These are phyloP conservation scores for Nakazawaea ambrosiae DNA, from an alignment of 805 yeast genomes.

Conservation along the genomic window DNA sequence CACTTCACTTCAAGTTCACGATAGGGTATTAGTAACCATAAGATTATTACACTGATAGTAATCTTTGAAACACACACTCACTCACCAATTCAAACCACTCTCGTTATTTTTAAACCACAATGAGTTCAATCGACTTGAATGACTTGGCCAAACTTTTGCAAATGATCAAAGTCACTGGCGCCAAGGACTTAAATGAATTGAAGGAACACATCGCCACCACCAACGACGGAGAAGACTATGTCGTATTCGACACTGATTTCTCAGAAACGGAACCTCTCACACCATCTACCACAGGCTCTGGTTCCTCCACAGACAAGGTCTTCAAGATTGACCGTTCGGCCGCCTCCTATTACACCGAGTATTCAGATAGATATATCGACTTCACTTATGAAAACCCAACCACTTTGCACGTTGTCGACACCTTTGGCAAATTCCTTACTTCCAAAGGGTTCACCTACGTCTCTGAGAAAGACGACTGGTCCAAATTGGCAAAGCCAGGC, in stretches of 20 bases:
- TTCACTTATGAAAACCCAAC: constrained; percentile 74
- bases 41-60: too few relatives aligned
- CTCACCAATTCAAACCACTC: too few relatives aligned
- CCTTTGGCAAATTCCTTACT: constrained; percentile 40
- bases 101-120: too few relatives aligned
- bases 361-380: constrained; percentile 45
- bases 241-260: neutral
- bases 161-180: constrained; percentile 4
- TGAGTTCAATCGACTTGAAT: neutral
- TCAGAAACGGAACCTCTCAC: neutral
- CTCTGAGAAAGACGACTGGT: constrained; percentile 57
- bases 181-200: constrained; percentile 4
- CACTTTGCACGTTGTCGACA: constrained; percentile 60
- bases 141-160: constrained; percentile 2
- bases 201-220: constrained; percentile 1
- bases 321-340: neutral
- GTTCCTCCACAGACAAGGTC: neutral
- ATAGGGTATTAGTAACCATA: too few relatives aligned
- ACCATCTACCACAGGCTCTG: neutral
- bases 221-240: neutral
- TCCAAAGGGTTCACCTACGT: constrained; percentile 58
- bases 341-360: constrained; percentile 7
- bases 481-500: constrained; percentile 36
- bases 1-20: too few relatives aligned
- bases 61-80: too few relatives aligned